Conservation (phyloP, 768 basidiomycete genomes). For the Suillus ampliporus region DNA sequence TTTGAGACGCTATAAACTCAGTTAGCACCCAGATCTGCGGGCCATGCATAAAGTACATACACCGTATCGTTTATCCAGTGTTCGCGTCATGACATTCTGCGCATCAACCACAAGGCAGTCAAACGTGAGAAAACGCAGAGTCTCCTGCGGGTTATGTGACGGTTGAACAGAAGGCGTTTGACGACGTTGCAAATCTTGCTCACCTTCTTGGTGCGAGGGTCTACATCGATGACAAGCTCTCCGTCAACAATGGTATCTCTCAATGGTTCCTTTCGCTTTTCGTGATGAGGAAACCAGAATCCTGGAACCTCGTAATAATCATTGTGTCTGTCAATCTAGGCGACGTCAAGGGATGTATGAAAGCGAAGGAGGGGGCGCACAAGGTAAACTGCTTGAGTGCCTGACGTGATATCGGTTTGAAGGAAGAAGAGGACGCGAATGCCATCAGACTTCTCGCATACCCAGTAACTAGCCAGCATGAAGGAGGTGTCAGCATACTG, state of each 20-base stretch:
- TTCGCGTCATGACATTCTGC: constrained; percentile 83
- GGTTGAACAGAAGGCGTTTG: constrained; percentile 8
- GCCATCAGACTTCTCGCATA: constrained; percentile 98
- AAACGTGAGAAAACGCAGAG: constrained; percentile 83
- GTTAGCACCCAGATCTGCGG: not conserved
- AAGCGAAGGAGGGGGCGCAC: constrained; percentile 50
- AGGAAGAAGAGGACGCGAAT: constrained; percentile 88
- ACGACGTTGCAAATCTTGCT: constrained; percentile 26
- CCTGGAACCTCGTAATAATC: constrained; percentile 75
- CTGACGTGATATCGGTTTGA: constrained; percentile 55
- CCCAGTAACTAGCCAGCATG: constrained; percentile 80
- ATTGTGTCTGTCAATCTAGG: constrained; percentile 94
- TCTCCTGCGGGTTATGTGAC: constrained; percentile 58
- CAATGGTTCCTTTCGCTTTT: constrained; percentile 68
- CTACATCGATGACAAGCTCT: constrained; percentile 91
- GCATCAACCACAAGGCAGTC: constrained; percentile 90
- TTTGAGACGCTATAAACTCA: constrained; percentile 52
- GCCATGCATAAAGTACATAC: constrained; percentile 50
- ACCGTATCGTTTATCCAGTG: constrained; percentile 88
- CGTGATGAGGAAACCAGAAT: constrained; percentile 90
- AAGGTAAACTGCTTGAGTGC: constrained; percentile 71
- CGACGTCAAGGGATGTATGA: constrained; percentile 14
- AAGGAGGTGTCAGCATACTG: constrained; percentile 18
- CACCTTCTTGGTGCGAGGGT: constrained; percentile 75
- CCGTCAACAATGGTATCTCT: constrained; percentile 88